Conservation (phyloP, 176 grass and related monocot species). For the Aegilops umbellulata region DNA sequence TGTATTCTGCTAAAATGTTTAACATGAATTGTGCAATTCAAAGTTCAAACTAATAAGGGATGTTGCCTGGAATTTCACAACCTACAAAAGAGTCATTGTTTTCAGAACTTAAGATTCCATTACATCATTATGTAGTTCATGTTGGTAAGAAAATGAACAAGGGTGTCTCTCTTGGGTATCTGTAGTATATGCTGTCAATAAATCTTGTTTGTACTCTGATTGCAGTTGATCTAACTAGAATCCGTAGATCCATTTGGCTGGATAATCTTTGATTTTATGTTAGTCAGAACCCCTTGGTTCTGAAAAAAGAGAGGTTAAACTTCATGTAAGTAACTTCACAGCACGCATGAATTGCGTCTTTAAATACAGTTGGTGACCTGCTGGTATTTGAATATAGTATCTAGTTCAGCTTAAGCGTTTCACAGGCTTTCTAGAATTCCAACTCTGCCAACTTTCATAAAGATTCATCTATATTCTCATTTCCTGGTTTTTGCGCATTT, state of each 20-base stretch:
- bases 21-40: no score
- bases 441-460: background rate
- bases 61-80: no score
- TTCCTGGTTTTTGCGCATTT: background rate
- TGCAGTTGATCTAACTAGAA: background rate
- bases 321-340: background rate
- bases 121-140: background rate
- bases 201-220: background rate
- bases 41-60: no score
- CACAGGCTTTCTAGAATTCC: background rate
- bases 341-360: background rate
- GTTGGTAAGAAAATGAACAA: background rate
- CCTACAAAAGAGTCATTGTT: background rate
- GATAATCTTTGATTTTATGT: background rate
- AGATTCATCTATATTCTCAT: background rate
- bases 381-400: background rate
- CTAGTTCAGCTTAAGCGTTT: background rate
- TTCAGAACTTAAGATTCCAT: background rate
- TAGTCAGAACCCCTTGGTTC: background rate
- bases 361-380: background rate
- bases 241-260: background rate
- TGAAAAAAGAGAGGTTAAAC: background rate
- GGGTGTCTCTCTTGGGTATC: background rate
- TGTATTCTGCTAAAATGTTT: no score
- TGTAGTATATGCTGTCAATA: background rate